Evolutionary conservation across 2,329 filamentous ascomycete genomes (phyloP).

Genomic region (Exophiala sideris): DNA sequence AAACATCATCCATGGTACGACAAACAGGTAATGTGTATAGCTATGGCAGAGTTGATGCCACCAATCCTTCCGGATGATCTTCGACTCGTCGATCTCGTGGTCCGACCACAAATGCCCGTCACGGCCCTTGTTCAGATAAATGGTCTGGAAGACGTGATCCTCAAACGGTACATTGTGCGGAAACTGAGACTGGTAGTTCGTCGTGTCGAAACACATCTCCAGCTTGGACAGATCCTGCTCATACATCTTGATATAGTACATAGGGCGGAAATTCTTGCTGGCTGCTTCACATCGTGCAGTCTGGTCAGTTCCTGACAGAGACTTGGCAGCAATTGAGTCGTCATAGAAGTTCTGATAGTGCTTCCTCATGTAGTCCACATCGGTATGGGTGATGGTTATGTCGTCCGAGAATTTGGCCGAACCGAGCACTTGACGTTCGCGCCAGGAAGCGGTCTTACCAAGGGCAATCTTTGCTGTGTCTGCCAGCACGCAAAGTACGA

Average conservation of each 20-base stretch:
- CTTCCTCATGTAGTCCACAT: conserved; percentile 55
- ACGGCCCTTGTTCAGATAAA: conserved; percentile 57
- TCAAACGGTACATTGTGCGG: conserved; percentile 48
- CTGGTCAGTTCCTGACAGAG: conserved; percentile 18
- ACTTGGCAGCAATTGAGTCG: conserved; percentile 32
- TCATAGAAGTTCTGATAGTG: conserved; percentile 29
- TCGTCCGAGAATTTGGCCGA: conserved; percentile 64
- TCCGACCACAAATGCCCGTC: conserved; percentile 56
- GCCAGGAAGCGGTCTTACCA: conserved; percentile 51
- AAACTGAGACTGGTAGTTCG: conserved; percentile 72
- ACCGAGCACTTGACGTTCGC: conserved; percentile 66
- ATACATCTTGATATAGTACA: conserved; percentile 61
- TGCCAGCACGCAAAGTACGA: conserved; percentile 56
- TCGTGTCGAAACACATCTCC: conserved; percentile 68
- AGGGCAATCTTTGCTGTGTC: conserved; percentile 56
- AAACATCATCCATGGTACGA: conserved; percentile 69
- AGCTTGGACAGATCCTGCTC: conserved; percentile 51
- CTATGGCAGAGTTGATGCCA: conserved; percentile 62
- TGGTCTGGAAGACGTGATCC: conserved; percentile 67
- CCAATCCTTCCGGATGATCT: conserved; percentile 59
- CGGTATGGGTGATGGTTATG: conserved; percentile 60
- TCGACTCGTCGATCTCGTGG: conserved; percentile 54
- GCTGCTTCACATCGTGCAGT: conserved; percentile 29
- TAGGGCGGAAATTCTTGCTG: conserved; percentile 50
- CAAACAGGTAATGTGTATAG: conserved; percentile 59